These are phyloP conservation scores for Mesembryanthemum crystallinum DNA, from an alignment of 148 eudicot genomes.

Conservation along the genomic window DNA sequence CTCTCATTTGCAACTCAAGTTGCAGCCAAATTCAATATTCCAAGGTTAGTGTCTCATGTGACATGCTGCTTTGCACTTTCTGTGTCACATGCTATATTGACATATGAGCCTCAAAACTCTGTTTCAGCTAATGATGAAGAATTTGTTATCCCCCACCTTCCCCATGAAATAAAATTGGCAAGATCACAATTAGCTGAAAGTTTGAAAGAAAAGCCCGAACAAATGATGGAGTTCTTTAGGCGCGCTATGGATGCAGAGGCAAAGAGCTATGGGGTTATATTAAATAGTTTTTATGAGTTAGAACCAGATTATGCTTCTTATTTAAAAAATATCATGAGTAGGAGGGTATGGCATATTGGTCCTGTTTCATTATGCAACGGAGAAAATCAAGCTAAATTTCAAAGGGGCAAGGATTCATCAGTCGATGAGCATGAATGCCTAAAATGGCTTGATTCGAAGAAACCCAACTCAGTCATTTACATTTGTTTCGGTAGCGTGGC, in stretches of 20 bases:
- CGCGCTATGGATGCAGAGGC: conserved; percentile 23
- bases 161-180: conserved; percentile 27
- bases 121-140: conserved; percentile 22
- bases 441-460: conserved; percentile 34
- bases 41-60: conserved; percentile 33
- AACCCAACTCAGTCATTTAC: conserved; percentile 30
- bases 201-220: neutral
- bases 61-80: conserved; percentile 27
- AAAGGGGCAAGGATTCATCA: conserved; percentile 26
- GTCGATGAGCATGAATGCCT: conserved; percentile 28
- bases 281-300: conserved; percentile 36
- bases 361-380: conserved; percentile 36
- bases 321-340: conserved; percentile 22
- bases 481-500: conserved; percentile 33
- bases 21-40: conserved; percentile 34
- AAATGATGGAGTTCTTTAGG: neutral
- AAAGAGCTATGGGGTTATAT: conserved; percentile 35
- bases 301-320: conserved; percentile 27
- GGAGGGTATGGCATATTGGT: conserved; percentile 37
- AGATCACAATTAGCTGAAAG: conserved; percentile 18
- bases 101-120: conserved; percentile 24
- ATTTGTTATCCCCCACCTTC: conserved; percentile 35
- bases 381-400: conserved; percentile 23
- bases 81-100: conserved; percentile 5
- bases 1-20: conserved; percentile 32